Conservation (phyloP, 495 filamentous ascomycete genomes). For the Immersiella caudata region DNA sequence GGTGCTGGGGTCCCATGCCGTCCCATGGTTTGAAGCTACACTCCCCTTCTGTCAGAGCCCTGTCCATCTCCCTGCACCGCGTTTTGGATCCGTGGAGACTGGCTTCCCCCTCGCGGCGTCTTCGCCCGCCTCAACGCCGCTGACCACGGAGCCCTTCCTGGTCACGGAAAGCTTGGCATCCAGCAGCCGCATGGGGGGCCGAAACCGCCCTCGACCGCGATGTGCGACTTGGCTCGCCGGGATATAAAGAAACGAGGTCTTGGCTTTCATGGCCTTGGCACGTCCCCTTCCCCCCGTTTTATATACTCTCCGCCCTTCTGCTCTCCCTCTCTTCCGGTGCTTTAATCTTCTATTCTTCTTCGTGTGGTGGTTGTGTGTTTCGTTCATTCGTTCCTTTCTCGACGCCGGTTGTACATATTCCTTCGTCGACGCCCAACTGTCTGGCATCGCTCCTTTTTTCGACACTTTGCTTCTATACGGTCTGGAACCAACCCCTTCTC, state of each 20-base stretch:
- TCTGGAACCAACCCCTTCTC: conserved; percentile 51
- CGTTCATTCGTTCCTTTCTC: conserved; percentile 54
- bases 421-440: conserved; percentile 44
- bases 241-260: conserved; percentile 48
- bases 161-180: conserved; percentile 34
- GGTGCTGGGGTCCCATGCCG: conserved; percentile 14
- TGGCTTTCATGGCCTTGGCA: conserved; percentile 36
- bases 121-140: neutral
- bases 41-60: conserved; percentile 39
- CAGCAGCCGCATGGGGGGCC: conserved; percentile 20
- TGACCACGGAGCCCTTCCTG: conserved; percentile 33
- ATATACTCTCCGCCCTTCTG: conserved; percentile 27
- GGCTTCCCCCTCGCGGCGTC: conserved; percentile 10
- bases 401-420: conserved; percentile 43
- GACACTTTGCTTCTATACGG: conserved; percentile 39
- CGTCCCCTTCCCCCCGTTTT: conserved; percentile 26
- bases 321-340: conserved; percentile 30
- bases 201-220: conserved; percentile 29
- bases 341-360: conserved; percentile 37
- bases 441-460: conserved; percentile 48
- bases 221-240: conserved; percentile 34
- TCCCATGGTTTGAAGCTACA: conserved; percentile 30
- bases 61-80: conserved; percentile 36
- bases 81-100: conserved; percentile 52
- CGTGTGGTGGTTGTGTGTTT: conserved; percentile 51